Evolutionary conservation across 495 filamentous ascomycete genomes (phyloP).

Genomic region (Aspergillus indologenus): DNA sequence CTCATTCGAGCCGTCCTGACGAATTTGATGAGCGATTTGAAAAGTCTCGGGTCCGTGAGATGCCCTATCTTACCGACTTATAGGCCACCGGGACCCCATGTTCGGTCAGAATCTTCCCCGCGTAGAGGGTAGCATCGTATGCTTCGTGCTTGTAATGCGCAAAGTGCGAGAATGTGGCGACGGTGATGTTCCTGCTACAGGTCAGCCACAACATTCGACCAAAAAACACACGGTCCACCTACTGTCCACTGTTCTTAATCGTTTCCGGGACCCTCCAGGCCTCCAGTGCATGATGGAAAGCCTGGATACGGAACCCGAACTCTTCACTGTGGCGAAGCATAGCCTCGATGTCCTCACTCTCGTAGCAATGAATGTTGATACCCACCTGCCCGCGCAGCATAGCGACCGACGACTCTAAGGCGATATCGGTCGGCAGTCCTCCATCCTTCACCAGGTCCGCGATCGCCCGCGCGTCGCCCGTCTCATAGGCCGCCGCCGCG

Average conservation of each 20-base stretch:
- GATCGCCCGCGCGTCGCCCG: neutral
- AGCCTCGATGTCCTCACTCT: slow-evolving; percentile 1
- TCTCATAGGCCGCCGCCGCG: neutral
- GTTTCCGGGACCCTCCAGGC: slow-evolving; percentile 2
- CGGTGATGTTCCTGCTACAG: neutral
- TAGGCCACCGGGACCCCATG: slow-evolving; percentile 1
- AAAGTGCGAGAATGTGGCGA: neutral
- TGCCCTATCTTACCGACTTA: neutral
- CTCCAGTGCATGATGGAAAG: neutral
- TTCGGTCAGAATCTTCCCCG: neutral
- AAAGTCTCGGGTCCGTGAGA: too few relatives aligned
- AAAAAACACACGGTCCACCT: neutral
- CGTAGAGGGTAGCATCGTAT: neutral
- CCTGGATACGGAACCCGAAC: slow-evolving; percentile 3
- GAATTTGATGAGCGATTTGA: too few relatives aligned
- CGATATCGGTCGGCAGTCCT: neutral
- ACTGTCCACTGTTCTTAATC: neutral
- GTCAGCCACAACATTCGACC: neutral
- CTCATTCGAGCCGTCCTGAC: neutral
- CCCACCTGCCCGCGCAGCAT: slow-evolving; percentile 5
- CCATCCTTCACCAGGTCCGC: neutral
- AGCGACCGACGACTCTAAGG: neutral
- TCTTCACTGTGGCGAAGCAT: slow-evolving; percentile 1
- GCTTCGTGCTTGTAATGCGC: slow-evolving; percentile 1
- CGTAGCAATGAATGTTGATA: slow-evolving; percentile 3